Evolutionary conservation across 139 green algal genomes (phyloP).

Genomic region (Micractinium conductrix): DNA sequence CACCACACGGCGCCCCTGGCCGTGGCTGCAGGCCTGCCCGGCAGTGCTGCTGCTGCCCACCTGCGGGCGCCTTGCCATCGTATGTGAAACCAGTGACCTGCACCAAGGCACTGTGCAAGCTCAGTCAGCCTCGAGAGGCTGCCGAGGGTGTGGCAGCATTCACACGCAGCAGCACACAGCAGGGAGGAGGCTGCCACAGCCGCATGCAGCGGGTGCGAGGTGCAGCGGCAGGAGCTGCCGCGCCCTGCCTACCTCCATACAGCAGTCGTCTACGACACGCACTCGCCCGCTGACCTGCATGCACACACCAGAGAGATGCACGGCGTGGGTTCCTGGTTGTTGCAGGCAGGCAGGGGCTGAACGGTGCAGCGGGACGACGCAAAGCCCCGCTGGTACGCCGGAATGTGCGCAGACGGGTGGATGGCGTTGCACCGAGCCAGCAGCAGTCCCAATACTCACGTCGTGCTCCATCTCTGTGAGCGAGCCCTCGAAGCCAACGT

Average conservation of each 20-base stretch:
- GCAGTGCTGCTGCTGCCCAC: too few species aligned
- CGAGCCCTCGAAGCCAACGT: neutral
- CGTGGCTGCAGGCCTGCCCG: too few species aligned
- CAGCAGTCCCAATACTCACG: neutral
- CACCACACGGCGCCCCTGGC: constrained; percentile 16
- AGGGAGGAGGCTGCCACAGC: neutral
- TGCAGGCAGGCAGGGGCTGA: neutral
- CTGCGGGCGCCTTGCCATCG: neutral
- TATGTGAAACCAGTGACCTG: constrained; percentile 13
- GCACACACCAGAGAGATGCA: too few species aligned
- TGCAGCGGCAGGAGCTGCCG: too few species aligned
- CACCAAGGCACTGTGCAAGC: neutral
- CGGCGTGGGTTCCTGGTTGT: neutral
- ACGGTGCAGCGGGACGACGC: neutral
- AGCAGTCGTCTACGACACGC: neutral
- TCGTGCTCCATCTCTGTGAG: constrained; percentile 5
- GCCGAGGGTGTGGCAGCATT: neutral
- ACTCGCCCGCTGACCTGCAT: too few species aligned
- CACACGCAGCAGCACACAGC: neutral
- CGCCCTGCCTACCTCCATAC: too few species aligned
- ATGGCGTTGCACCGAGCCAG: neutral
- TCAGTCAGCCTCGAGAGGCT: neutral
- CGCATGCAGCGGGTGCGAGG: too few species aligned
- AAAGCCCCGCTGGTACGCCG: neutral
- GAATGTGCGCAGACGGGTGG: too few species aligned